phyloP scores from a whole-genome alignment of 345 rosid species.

The Draba incana region DNA sequence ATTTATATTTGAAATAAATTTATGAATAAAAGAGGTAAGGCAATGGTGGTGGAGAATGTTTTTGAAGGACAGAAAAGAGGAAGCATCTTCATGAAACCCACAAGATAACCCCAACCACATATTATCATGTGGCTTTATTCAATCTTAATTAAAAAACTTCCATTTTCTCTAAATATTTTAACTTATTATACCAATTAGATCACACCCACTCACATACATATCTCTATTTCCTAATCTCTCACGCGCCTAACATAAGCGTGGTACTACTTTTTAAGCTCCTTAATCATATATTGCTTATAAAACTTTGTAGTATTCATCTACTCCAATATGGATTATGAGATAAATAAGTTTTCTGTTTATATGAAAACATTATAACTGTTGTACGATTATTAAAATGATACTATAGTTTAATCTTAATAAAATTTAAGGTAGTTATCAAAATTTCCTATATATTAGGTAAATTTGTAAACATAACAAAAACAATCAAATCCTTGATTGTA shows the following conservation, averaged over 20 bases:
- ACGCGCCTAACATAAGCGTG: slow-evolving; percentile 23
- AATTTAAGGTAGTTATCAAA: too few species aligned
- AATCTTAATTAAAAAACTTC: slow-evolving; percentile 26
- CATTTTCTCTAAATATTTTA: slow-evolving; percentile 35
- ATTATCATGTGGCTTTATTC: slow-evolving; percentile 39
- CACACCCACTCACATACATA: slow-evolving; percentile 39
- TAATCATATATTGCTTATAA: neutral
- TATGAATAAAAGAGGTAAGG: slow-evolving; percentile 14
- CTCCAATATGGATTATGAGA: neutral
- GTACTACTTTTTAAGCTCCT: slow-evolving; percentile 1
- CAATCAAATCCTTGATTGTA: neutral
- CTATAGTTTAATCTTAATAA: too few species aligned
- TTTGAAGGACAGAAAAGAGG: slow-evolving; percentile 38
- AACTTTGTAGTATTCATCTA: slow-evolving; percentile 7
- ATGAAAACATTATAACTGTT: neutral
- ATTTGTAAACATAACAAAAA: neutral
- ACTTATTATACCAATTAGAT: slow-evolving; percentile 39
- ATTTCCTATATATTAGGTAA: too few species aligned
- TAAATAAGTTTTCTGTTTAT: neutral
- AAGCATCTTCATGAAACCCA: slow-evolving; percentile 47
- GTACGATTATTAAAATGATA: too few species aligned
- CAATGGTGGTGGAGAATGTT: slow-evolving; percentile 46
- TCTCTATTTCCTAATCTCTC: slow-evolving; percentile 7
- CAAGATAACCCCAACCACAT: slow-evolving; percentile 48
- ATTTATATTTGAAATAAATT: neutral